phyloP scores from a whole-genome alignment of 306 rosid species.

The Senna tora region DNA sequence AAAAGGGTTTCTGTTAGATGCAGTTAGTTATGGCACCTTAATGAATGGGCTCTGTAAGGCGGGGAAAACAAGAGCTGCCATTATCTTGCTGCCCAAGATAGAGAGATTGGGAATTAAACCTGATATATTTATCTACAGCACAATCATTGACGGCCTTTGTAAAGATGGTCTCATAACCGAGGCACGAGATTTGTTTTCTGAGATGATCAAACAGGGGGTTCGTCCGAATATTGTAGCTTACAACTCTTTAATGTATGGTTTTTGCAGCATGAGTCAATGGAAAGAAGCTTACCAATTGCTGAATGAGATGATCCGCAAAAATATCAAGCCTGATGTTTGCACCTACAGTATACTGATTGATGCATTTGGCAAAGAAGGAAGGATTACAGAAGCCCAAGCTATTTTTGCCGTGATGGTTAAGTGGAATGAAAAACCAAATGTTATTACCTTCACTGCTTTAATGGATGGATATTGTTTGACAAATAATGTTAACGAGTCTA shows the following conservation, averaged over 20 bases:
- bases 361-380: not conserved
- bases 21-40: not conserved
- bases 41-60: not conserved
- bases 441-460: not conserved
- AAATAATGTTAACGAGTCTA: not conserved
- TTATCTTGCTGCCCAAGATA: not conserved
- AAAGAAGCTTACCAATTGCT: not conserved
- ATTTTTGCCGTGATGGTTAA: not conserved
- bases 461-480: not conserved
- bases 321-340: not conserved
- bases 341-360: not conserved
- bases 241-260: slow-evolving; percentile 6
- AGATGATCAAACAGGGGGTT: slow-evolving; percentile 21
- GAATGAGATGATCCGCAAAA: not conserved
- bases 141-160: slow-evolving; percentile 19
- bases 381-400: not conserved
- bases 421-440: not conserved
- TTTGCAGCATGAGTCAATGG: not conserved
- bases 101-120: not conserved
- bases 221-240: not conserved
- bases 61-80: not conserved
- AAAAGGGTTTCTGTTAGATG: not conserved
- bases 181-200: not conserved
- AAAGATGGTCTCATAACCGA: slow-evolving; percentile 6
- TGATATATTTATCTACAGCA: not conserved